Base-by-base conservation (phyloP, 495 filamentous ascomycete genomes). In the Geopyxis carbonaria region DNA sequence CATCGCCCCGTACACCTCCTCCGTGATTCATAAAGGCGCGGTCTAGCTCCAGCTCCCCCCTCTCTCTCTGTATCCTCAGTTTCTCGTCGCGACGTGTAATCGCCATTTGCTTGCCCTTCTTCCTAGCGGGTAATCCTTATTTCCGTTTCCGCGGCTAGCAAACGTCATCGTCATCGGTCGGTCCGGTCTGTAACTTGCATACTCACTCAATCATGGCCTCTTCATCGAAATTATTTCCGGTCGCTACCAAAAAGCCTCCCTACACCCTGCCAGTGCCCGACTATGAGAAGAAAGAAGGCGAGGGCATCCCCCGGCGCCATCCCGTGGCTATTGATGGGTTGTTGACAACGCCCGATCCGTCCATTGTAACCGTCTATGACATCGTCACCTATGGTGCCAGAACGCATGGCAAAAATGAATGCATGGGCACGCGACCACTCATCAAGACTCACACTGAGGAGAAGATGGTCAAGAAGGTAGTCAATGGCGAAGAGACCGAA, bases 391-490 rank as follows among this genome's bases (percentile, higher is more conserved):
- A 73, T 43, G 77, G 76, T 34, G 77, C 83, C 22, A 70, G 71
- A 29, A 76, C 80, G 57, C 93, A 73, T 61, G 89, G 89, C 51
- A 92, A 93, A 57, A 72, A 78, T 42, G 89, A 87, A 62, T 78
- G 78, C 42, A 63, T 94, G 47, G 89, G 79, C 44, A 75, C 68
- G 36, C 76, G 89, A 42, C 73, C 73, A 55, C 65, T 94, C 39
- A 64, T 97, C 59, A 74, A 80, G 56, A 80, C 75, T 5, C 89
- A 97, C 58, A 66, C 76, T 39, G 89, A 97, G 64, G 80, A 74
- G 47, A 95, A 93, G 69, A 93, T 89, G 70, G 63, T 97, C 53
- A 94, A 92, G 76, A 97, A 92, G 69, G 67, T 86, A 43, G 68
- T 95, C 13, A 84, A 97, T 59, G 89, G 89, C 29, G 70, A 79